Evolutionary conservation across 208 protist genomes (phyloP), one percentile per base, ranked within the genome.

Genomic region (Zelonia costaricensis): DNA sequence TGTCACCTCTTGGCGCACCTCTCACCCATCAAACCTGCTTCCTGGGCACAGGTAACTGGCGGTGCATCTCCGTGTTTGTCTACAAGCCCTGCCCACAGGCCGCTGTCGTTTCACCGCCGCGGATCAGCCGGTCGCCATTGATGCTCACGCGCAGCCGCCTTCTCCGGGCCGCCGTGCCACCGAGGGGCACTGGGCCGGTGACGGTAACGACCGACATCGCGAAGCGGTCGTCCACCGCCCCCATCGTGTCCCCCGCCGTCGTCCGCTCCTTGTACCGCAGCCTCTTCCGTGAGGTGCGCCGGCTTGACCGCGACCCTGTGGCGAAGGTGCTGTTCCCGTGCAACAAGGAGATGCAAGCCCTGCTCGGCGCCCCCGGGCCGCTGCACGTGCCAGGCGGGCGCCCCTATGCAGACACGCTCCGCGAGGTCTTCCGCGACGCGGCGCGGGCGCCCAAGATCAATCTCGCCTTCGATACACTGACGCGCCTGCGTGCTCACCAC

Each of bases 251-350:
- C 0, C 83, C 87, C 1, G 74, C 72, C 33, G 82, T 93, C 3
- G 43, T 88, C 30, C 81, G 81, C 16, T 88, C 81, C 15, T 67
- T 93, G 8, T 93, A 93, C 62, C 80, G 82, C 7, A 76, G 79
- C 31, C 73, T 93, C 12, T 86, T 82, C 56, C 63, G 81, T 2
- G 78, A 93, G 46, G 81, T 82, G 13, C 62, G 38, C 16, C 76
- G 69, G 25, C 62, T 93, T 33, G 87, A 93, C 62, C 38, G 63
- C 28, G 74, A 82, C 42, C 80, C 87, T 0, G 54, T 93, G 2
- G 74, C 77, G 13, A 93, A 93, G 66, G 76, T 78, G 15, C 69
- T 93, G 4, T 91, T 93, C 28, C 83, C 87, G 3, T 72, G 80
- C 18, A 82, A 78, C 22, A 81, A 73, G 25, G 81, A 90, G 23